These are phyloP conservation scores for Alnus rubra DNA, from an alignment of 306 rosid species.

Conservation along the genomic window DNA sequence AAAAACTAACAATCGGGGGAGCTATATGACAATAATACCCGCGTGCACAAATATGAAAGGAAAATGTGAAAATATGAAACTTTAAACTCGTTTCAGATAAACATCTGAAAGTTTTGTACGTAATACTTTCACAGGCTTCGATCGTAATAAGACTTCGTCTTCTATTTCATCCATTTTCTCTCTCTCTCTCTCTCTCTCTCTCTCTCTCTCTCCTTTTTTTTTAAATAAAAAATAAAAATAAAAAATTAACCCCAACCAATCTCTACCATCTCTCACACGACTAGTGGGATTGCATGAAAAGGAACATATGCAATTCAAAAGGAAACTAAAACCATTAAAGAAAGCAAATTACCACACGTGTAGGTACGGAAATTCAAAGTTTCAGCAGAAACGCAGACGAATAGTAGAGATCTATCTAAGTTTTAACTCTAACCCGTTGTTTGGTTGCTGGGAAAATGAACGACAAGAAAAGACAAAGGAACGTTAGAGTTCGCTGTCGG, in stretches of 20 bases:
- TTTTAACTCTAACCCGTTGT: conserved; percentile 20
- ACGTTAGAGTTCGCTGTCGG: conserved; percentile 12
- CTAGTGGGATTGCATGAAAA: neutral
- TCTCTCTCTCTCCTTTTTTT: too few species aligned
- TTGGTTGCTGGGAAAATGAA: conserved; percentile 15
- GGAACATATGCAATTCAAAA: conserved; percentile 9
- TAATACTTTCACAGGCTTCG: conserved; percentile 23
- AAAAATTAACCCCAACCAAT: neutral
- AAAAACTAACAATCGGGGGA: neutral
- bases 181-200: neutral
- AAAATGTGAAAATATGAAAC: neutral
- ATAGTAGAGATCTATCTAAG: conserved; percentile 31
- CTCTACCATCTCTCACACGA: conserved; percentile 8
- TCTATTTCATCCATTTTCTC: conserved; percentile 6
- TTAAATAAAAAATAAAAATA: too few species aligned
- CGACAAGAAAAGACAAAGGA: conserved; percentile 1
- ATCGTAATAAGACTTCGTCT: conserved; percentile 13
- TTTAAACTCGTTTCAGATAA: neutral
- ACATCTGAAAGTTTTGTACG: conserved; percentile 27
- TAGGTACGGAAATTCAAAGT: conserved; percentile 15
- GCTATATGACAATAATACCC: conserved; percentile 52
- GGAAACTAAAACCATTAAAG: conserved; percentile 10
- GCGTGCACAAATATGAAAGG: conserved; percentile 8
- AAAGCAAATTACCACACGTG: conserved; percentile 22
- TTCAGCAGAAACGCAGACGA: conserved; percentile 1